Evolutionary conservation across 768 basidiomycete species (phyloP), one percentile per base, ranked within the genome.

Genomic region (Lactarius trivialis): DNA sequence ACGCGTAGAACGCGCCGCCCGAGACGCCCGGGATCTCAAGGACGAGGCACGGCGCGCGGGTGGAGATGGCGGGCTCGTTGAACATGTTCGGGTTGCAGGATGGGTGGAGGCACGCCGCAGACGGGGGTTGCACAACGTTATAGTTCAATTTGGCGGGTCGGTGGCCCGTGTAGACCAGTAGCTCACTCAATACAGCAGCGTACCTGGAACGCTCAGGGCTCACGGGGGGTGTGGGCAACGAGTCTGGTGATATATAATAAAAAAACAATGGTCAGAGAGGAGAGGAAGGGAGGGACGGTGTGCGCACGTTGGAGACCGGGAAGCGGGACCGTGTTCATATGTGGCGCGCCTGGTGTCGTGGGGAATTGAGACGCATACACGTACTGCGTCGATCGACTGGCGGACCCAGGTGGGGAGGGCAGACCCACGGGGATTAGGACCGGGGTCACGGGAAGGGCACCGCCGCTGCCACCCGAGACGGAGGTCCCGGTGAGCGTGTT

Each of bases 341-440:
- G 60, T 41, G 65, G 65, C 33, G 65, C 65, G 19, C 65, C 65
- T 21, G 65, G 65, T 6, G 65, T 66, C 9, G 51, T 60, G 9
- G 65, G 55, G 15, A 34, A 5, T 3, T 59, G 48, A 3, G 62
- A 50, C 8, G 48, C 48, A 30, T 64, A 51, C 19, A 17, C 9
- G 32, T 63, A 51, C 17, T 63, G 28, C 51, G 33, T 57, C 41
- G 64, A 59, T 49, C 56, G 55, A 28, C 56, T 55, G 30, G 45
- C 52, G 30, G 64, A 62, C 56, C 64, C 55, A 33, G 53, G 56
- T 17, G 61, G 61, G 37, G 61, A 50, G 21, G 61, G 65, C 26
- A 65, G 61, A 58, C 61, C 58, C 32, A 65, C 65, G 32, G 65
- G 51, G 50, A 28, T 58, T 26, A 65, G 5, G 33, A 36, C 48